Percentiles rank a stretch among this genome's conserved stretches.
Conservation (phyloP, 257 asterid species). For the Solanum tarapatanum region DNA sequence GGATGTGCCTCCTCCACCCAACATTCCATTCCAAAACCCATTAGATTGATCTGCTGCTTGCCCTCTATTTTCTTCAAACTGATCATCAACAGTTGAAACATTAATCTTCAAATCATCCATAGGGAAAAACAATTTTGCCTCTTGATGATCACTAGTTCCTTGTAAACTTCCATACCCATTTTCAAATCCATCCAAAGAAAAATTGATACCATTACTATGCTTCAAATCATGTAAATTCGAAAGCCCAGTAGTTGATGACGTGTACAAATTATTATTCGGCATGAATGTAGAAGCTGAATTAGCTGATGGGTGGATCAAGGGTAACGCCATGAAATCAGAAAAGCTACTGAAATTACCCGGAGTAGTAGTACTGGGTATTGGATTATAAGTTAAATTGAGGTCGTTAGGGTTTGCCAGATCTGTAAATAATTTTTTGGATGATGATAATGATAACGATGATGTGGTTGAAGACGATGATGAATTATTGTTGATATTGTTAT, state of each 20-base stretch:
- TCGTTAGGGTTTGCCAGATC: conserved; percentile 34
- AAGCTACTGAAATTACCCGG: not conserved
- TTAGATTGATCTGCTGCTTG: conserved; percentile 22
- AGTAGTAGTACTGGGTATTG: not conserved
- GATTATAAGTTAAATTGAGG: conserved; percentile 17
- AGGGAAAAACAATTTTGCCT: conserved; percentile 37
- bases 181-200: conserved; percentile 38
- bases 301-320: conserved; percentile 18
- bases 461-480: not conserved
- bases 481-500: not conserved
- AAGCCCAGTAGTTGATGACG: conserved; percentile 15
- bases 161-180: conserved; percentile 21
- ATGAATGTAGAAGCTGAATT: conserved; percentile 22
- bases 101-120: conserved; percentile 44
- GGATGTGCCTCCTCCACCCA: conserved; percentile 37
- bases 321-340: conserved; percentile 12
- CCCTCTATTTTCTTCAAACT: conserved; percentile 26
- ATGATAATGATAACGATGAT: conserved; percentile 23
- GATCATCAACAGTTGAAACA: not conserved
- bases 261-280: conserved; percentile 17
- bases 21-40: conserved; percentile 72
- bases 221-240: conserved; percentile 23
- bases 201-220: conserved; percentile 25
- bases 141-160: conserved; percentile 5
- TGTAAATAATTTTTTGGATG: conserved; percentile 9